phyloP scores from a whole-genome alignment of 2,329 filamentous ascomycete genomes.

The Colletotrichum paranaense region DNA sequence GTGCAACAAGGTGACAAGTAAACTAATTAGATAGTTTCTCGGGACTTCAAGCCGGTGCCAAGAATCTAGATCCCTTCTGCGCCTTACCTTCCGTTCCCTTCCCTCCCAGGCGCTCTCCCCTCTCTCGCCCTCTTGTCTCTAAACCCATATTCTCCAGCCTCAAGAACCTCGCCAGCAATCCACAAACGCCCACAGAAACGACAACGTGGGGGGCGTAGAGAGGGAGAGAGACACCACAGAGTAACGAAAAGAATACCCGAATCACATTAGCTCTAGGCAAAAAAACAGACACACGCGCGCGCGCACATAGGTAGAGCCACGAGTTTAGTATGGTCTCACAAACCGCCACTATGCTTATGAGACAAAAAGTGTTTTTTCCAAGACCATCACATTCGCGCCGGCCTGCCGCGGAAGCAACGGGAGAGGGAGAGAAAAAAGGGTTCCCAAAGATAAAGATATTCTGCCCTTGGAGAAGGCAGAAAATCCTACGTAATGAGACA shows the following conservation, averaged over 20 bases:
- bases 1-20: background rate
- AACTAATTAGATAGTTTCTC: background rate
- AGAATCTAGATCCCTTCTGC: background rate
- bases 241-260: background rate
- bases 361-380: background rate
- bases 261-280: background rate
- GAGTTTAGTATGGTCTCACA: background rate
- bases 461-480: background rate
- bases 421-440: background rate
- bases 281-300: background rate
- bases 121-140: background rate
- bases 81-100: background rate
- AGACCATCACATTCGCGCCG: background rate
- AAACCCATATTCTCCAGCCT: background rate
- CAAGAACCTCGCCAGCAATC: background rate
- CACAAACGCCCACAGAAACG: background rate
- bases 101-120: too few species aligned
- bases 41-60: background rate
- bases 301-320: background rate
- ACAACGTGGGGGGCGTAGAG: background rate
- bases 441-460: background rate
- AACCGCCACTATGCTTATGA: background rate
- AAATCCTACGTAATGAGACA: background rate
- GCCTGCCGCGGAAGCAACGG: background rate
- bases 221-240: background rate